Evolutionary conservation across 352 stramenopile species (phyloP).

Genomic region (Phytophthora kernoviae): DNA sequence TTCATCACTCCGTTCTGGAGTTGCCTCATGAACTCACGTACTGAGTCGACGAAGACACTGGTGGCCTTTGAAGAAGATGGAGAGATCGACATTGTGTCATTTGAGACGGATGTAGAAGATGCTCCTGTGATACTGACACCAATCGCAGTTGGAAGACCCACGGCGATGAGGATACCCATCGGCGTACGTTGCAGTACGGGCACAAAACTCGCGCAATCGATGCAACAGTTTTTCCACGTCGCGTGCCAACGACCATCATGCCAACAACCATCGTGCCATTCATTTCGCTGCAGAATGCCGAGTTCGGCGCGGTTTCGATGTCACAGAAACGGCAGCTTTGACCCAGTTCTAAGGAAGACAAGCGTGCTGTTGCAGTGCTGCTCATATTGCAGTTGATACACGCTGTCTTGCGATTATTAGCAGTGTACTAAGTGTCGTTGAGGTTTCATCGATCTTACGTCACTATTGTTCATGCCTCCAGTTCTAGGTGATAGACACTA

Average conservation of each 20-base stretch:
- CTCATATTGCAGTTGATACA: too few relatives aligned
- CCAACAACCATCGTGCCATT: slow-evolving; percentile 41
- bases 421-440: too few relatives aligned
- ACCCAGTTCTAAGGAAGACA: slow-evolving; percentile 15
- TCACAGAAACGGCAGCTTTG: slow-evolving; percentile 7
- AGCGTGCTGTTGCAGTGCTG: background rate
- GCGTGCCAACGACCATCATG: slow-evolving; percentile 39
- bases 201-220: slow-evolving; percentile 48
- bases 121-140: slow-evolving; percentile 10
- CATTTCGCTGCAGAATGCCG: slow-evolving; percentile 16
- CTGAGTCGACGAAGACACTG: slow-evolving; percentile 37
- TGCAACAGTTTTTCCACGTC: slow-evolving; percentile 38
- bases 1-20: slow-evolving; percentile 30
- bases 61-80: slow-evolving; percentile 15
- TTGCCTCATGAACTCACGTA: slow-evolving; percentile 36
- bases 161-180: slow-evolving; percentile 49
- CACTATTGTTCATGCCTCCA: slow-evolving; percentile 17
- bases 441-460: background rate
- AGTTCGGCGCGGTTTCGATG: slow-evolving; percentile 10
- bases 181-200: slow-evolving; percentile 46
- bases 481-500: slow-evolving; percentile 50
- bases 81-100: slow-evolving; percentile 10
- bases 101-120: background rate
- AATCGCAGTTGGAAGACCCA: slow-evolving; percentile 42
- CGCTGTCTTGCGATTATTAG: too few relatives aligned